A percentile compares a stretch with the other conserved stretches of the same genome.
These are phyloP conservation scores for Pseudozyma flocculosa DNA, from an alignment of 1,284 basidiomycete species.

Conservation along the genomic window DNA sequence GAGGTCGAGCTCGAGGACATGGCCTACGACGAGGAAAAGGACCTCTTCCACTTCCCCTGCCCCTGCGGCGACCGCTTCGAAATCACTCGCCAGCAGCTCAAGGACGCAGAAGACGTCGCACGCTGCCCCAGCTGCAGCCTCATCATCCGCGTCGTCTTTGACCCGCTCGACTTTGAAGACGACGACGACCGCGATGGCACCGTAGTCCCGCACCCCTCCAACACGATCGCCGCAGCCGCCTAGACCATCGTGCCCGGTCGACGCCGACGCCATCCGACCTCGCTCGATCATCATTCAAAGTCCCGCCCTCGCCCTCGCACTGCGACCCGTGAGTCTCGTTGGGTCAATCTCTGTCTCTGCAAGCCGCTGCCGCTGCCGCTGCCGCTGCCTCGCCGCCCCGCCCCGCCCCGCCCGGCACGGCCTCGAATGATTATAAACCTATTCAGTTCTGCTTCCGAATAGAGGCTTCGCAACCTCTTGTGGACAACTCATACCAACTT, in stretches of 20 bases:
- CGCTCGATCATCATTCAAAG: no score
- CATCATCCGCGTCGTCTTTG: constrained; percentile 88
- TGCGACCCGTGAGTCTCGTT: no score
- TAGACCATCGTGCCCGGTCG: constrained; percentile 1
- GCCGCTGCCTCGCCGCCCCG: neutral
- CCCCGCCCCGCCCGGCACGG: neutral
- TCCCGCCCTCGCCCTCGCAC: no score
- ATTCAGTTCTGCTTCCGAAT: constrained; percentile 46
- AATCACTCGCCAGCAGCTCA: constrained; percentile 78
- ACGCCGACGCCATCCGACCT: no score
- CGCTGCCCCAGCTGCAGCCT: constrained; percentile 94
- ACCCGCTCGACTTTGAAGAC: constrained; percentile 68
- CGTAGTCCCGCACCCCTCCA: constrained; percentile 7
- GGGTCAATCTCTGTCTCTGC: no score
- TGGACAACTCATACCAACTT: constrained; percentile 39
- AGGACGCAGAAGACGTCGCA: constrained; percentile 91
- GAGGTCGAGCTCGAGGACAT: constrained; percentile 58
- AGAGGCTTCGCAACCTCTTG: constrained; percentile 46
- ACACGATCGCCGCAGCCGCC: constrained; percentile 13
- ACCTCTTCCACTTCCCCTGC: constrained; percentile 83
- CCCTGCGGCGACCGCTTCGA: constrained; percentile 98
- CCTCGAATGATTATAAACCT: constrained; percentile 10
- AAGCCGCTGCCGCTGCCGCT: neutral
- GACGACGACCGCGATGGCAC: constrained; percentile 20
- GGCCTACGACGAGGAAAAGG: constrained; percentile 53